Base-by-base conservation (phyloP, 2,329 filamentous ascomycete genomes). In the Rachicladosporium sp. region DNA sequence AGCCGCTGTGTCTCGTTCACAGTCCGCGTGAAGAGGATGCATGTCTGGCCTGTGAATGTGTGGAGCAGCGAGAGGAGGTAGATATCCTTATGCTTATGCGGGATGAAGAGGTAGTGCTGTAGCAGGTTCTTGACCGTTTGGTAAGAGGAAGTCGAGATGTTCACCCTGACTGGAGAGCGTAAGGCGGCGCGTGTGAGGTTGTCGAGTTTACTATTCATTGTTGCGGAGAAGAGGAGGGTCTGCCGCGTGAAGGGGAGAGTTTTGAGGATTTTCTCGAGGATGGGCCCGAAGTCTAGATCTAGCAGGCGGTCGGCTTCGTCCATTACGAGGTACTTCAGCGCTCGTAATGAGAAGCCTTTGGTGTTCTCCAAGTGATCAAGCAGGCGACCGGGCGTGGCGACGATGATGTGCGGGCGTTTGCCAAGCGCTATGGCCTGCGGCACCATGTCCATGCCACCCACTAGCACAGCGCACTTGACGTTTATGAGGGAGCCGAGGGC, bases 401-500 rank as follows among this genome's bases (percentile, higher is more conserved):
- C 88, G 13, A 96, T 70, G 15, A 98, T 80, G 55, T 98, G 91
- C 6, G 91, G 91, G 52, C 89, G 89, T 71, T 94, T 95, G n/a
- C 83, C 86, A 0, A 98, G 73, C 0, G 88, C 82, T 47, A 98
- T 93, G 1, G 82, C 65, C 59, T 98, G 91, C 0, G 84, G 75
- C 1, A 95, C 83, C 85, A 95, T 95, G 49, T 96, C 89, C 70
- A 96, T 79, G 32, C 91, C 91, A 52, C 91, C 91, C 1, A 96
- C 84, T 4, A 61, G 43, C 33, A 98, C 78, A 5, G 84, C 80
- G 54, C 79, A 86, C 54, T 86, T 78, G 30, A 96, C 81, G n/a
- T 79, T 82, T 50, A 98, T 95, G 21, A 87, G 69, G 7, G 83
- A 79, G 4, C 89, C 88, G 1, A 98, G 72, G 0, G 84, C 84